Conservation (phyloP, 768 basidiomycete genomes). For the Tylopilus felleus region DNA sequence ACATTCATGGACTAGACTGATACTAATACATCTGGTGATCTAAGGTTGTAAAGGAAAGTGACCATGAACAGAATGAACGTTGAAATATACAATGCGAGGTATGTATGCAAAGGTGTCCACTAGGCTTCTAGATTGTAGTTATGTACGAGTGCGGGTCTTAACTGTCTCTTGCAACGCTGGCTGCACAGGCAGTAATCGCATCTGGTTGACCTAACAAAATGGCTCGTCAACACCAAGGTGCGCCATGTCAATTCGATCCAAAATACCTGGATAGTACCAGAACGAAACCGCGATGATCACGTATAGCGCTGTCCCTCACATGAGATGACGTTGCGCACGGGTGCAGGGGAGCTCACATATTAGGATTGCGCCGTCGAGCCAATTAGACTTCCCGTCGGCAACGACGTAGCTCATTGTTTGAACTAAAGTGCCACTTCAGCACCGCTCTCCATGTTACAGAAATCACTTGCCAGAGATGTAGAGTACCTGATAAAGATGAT, state of each 20-base stretch:
- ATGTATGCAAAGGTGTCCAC: neutral
- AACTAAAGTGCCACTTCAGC: conserved; percentile 40
- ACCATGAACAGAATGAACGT: conserved; percentile 12
- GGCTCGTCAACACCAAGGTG: neutral
- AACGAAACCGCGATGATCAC: conserved; percentile 67
- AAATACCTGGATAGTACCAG: conserved; percentile 53
- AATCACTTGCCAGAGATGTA: conserved; percentile 37
- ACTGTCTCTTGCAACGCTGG: neutral
- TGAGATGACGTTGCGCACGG: neutral
- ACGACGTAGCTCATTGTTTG: conserved; percentile 81
- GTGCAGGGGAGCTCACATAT: conserved; percentile 50
- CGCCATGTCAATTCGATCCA: neutral
- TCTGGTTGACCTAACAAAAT: conserved; percentile 24
- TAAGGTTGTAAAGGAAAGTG: conserved; percentile 8
- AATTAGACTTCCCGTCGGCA: conserved; percentile 79
- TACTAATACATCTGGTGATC: conserved; percentile 1
- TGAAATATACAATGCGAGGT: conserved; percentile 15
- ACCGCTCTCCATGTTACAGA: conserved; percentile 31
- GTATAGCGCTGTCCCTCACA: conserved; percentile 51
- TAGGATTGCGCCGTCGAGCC: conserved; percentile 74
- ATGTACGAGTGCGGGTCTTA: neutral
- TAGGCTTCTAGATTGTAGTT: conserved; percentile 3
- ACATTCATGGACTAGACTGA: conserved; percentile 4
- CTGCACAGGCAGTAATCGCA: conserved; percentile 15
- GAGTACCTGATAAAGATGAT: conserved; percentile 26